Evolutionary conservation across 768 basidiomycete species (phyloP), one percentile per base, ranked within the genome.

Genomic region (Asterophora lycoperdoides): DNA sequence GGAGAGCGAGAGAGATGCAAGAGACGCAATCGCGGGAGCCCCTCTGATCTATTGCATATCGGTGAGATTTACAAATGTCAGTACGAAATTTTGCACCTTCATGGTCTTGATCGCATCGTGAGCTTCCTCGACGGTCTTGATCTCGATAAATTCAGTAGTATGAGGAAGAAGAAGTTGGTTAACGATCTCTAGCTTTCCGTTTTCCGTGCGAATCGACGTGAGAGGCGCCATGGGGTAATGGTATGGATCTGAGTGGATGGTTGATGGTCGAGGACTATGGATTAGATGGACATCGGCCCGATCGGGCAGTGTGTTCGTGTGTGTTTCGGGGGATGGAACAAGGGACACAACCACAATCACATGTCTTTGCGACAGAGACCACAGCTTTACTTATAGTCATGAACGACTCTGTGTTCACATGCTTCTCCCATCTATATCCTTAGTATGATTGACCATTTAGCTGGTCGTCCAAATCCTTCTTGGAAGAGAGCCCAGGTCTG

Each of bases 51-150:
- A 60, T 41, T 49, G 41, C 40, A 11, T 29, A 26, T 33, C n/a
- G n/a, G 44, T 49, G 45, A 53, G 51, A 49, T 30, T n/a, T 32
- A n/a, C 9, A n/a, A n/a, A 35, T 10, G 17, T 15, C 17, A 36
- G 53, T 63, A 49, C 15, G 44, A 44, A 19, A 37, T 38, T 28
- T 37, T 15, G 52, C 41, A 85, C 92, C 79, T 93, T 94, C 94
- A 98, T 98, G 13, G 85, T 76, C 69, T 91, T 94, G 68, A 97
- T 97, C 14, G 93, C 94, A 60, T 93, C 89, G 68, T 89, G 87
- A 0, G 93, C 94, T 26, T 92, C 81, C 44, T 93, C 81, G 51
- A 90, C 72, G 11, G 81, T 77, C n/a, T 79, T 69, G 44, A 97
- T 81, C 18, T 73, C 59, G 26, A 89, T 53, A 56, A 78, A 89